Conservation (phyloP, 257 asterid genomes). For the Scutellaria barbata region DNA sequence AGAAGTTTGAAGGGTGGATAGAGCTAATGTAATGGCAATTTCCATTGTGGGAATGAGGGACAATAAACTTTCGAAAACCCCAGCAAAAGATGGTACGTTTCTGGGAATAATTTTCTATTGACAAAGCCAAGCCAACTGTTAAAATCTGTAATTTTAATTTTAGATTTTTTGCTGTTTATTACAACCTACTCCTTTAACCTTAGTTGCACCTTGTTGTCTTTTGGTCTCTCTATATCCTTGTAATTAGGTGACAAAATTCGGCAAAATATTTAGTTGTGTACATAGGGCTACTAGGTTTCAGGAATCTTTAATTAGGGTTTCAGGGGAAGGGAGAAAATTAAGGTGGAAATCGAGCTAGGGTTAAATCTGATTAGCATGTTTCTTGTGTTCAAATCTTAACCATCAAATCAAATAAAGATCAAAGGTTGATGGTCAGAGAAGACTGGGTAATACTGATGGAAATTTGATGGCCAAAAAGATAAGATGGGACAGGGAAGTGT, state of each 20-base stretch:
- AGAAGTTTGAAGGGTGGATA: slow-evolving; percentile 23
- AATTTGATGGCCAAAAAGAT: slow-evolving; percentile 41
- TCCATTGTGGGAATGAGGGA: slow-evolving; percentile 55
- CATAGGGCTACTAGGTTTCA: slow-evolving; percentile 39
- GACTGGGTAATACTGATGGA: slow-evolving; percentile 39
- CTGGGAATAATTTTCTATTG: slow-evolving; percentile 37
- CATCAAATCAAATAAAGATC: slow-evolving; percentile 60
- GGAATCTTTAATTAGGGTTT: slow-evolving; percentile 49
- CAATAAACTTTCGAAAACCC: slow-evolving; percentile 54
- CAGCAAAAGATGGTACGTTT: slow-evolving; percentile 45
- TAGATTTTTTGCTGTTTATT: background rate
- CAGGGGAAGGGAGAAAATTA: slow-evolving; percentile 11
- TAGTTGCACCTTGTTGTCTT: slow-evolving; percentile 47
- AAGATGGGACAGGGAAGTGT: slow-evolving; percentile 58
- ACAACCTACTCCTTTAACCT: slow-evolving; percentile 34
- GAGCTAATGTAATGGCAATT: slow-evolving; percentile 37
- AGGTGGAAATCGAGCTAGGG: slow-evolving; percentile 6
- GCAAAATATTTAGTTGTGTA: slow-evolving; percentile 8
- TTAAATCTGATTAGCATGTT: slow-evolving; percentile 38
- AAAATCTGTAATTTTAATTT: background rate
- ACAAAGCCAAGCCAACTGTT: slow-evolving; percentile 53
- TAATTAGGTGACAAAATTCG: slow-evolving; percentile 17
- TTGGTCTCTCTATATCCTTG: slow-evolving; percentile 46
- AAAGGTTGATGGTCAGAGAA: slow-evolving; percentile 36
- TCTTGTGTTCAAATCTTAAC: slow-evolving; percentile 55